Evolutionary conservation across 2,329 filamentous ascomycete species (phyloP).

Genomic region (Colletotrichum viniferum): DNA sequence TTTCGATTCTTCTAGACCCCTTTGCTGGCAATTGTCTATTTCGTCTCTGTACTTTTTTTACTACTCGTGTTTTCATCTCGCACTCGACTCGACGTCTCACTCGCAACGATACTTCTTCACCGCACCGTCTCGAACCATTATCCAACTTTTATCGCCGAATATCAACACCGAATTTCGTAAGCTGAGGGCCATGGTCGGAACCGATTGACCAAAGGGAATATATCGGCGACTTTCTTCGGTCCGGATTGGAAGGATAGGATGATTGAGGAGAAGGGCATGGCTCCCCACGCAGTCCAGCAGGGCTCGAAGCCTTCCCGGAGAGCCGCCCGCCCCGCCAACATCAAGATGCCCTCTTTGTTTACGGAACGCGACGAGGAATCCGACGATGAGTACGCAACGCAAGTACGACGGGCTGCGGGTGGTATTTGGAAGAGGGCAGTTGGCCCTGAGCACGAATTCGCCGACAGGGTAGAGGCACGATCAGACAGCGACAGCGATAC

Average conservation of each 20-base stretch:
- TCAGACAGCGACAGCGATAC: constrained; percentile 18
- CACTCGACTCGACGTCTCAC: not conserved
- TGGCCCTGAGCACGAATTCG: not conserved
- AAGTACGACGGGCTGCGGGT: constrained; percentile 5
- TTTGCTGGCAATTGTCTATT: constrained; percentile 19
- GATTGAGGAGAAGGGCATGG: constrained; percentile 10
- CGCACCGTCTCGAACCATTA: not conserved
- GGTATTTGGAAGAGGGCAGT: constrained; percentile 8
- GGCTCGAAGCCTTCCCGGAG: not conserved
- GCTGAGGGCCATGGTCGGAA: constrained; percentile 12
- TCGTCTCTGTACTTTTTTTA: not conserved
- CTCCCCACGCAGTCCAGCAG: constrained; percentile 7
- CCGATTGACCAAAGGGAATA: constrained; percentile 12
- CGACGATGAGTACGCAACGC: constrained; percentile 12
- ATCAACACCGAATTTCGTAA: not conserved
- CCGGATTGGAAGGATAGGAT: constrained; percentile 17
- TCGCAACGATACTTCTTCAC: not conserved
- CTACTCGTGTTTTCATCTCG: not conserved
- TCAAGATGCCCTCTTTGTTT: not conserved
- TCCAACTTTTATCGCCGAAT: not conserved
- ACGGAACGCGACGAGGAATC: constrained; percentile 8
- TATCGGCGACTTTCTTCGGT: constrained; percentile 14
- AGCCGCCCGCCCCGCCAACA: constrained; percentile 4
- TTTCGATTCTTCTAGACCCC: constrained; percentile 18
- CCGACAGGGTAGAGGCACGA: not conserved